phyloP scores from a whole-genome alignment of 2,329 filamentous ascomycete species.

The Malbranchea cinnamomea region DNA sequence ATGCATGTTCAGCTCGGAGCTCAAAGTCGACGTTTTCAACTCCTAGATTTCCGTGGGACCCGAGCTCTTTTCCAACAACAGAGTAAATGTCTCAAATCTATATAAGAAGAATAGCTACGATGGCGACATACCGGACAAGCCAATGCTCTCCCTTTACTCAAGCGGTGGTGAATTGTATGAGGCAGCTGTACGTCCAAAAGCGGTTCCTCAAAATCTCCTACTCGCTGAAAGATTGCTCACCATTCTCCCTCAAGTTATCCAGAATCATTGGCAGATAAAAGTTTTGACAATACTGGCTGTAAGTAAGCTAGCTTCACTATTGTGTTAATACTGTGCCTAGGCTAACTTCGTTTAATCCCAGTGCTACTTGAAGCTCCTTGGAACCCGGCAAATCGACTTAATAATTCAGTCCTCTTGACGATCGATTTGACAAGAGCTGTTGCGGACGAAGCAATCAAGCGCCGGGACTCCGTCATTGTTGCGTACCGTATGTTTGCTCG shows the following conservation, averaged over 20 bases:
- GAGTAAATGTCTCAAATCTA: slow-evolving; percentile 8
- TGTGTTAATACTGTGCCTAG: neutral
- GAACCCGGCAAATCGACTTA: slow-evolving; percentile 39
- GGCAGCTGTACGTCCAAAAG: slow-evolving; percentile 54
- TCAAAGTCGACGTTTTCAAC: too few relatives aligned
- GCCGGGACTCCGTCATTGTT: slow-evolving; percentile 63
- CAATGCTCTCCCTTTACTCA: slow-evolving; percentile 45
- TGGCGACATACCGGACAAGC: slow-evolving; percentile 9
- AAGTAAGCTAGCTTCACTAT: slow-evolving; percentile 12
- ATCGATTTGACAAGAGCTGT: slow-evolving; percentile 85
- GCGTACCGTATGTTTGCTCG: slow-evolving; percentile 56
- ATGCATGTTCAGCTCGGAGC: too few relatives aligned
- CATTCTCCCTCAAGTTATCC: slow-evolving; percentile 51
- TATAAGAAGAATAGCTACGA: slow-evolving; percentile 7
- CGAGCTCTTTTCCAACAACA: too few relatives aligned
- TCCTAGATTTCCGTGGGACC: too few relatives aligned
- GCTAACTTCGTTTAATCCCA: slow-evolving; percentile 18
- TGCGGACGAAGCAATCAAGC: slow-evolving; percentile 72
- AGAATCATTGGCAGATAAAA: slow-evolving; percentile 70
- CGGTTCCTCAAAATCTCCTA: neutral
- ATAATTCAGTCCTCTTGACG: slow-evolving; percentile 60
- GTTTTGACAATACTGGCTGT: slow-evolving; percentile 92
- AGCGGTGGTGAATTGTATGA: slow-evolving; percentile 64
- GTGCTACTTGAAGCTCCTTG: slow-evolving; percentile 57
- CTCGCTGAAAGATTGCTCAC: slow-evolving; percentile 1